Evolutionary conservation across 2,329 filamentous ascomycete species (phyloP).

Genomic region (Lasiodiplodia citricola): DNA sequence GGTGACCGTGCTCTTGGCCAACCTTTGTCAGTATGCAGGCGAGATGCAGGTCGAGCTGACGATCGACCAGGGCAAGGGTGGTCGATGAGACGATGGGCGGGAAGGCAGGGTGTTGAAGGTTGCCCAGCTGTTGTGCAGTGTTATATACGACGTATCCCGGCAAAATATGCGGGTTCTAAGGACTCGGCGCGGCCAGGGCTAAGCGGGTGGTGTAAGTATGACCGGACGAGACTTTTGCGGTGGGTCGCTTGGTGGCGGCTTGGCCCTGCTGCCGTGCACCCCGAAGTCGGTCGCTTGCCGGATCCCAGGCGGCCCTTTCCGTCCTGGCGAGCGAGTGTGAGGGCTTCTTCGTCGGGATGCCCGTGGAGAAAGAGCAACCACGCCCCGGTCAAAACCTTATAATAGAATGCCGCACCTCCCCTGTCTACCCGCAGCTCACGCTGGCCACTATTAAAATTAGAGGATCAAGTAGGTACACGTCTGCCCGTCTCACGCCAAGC

Average conservation of each 20-base stretch:
- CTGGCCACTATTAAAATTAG: not conserved
- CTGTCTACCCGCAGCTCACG: not conserved
- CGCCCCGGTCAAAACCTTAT: not conserved
- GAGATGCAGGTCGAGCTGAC: not conserved
- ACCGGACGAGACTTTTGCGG: not conserved
- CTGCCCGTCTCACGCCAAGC: not conserved
- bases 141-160: slow-evolving; percentile 1
- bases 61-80: not conserved
- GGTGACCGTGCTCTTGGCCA: not conserved
- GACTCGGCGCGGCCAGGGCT: not conserved
- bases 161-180: not conserved
- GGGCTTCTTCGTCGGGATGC: too few relatives aligned
- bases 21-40: not conserved
- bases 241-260: slow-evolving; percentile 2
- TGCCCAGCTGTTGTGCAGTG: not conserved
- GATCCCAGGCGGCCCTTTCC: not conserved
- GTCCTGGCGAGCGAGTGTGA: not conserved
- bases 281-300: slow-evolving; percentile 1
- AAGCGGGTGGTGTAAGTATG: not conserved
- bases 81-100: not conserved
- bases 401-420: not conserved
- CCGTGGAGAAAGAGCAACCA: not conserved
- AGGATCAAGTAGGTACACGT: too few relatives aligned
- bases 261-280: slow-evolving; percentile 8
- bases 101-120: not conserved